These are phyloP conservation scores for Dactylella cylindrospora DNA, from an alignment of 2,329 filamentous ascomycete species.

Conservation along the genomic window DNA sequence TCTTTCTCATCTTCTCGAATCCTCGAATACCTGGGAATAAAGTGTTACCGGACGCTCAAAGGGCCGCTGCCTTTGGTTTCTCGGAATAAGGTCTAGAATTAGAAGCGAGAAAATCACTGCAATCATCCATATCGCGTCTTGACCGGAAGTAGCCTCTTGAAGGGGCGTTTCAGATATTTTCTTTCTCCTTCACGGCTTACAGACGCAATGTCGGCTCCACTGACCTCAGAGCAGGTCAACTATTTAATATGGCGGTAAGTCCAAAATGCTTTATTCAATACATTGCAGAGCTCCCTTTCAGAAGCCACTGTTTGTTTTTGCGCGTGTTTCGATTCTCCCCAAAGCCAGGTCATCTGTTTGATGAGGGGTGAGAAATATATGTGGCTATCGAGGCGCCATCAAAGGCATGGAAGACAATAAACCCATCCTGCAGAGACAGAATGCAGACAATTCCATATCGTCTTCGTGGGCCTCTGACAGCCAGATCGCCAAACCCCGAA, in stretches of 20 bases:
- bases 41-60: too few species aligned
- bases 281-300: slow-evolving; percentile 13
- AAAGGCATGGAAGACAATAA: too few species aligned
- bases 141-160: slow-evolving; percentile 38
- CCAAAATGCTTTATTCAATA: neutral
- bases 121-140: slow-evolving; percentile 40
- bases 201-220: slow-evolving; percentile 38
- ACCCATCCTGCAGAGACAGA: too few species aligned
- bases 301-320: slow-evolving; percentile 1
- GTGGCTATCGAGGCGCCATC: too few species aligned
- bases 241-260: slow-evolving; percentile 44
- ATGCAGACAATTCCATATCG: slow-evolving; percentile 33
- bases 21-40: too few species aligned
- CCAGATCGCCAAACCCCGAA: slow-evolving; percentile 38
- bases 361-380: too few species aligned
- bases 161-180: slow-evolving; percentile 39
- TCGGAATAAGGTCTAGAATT: too few species aligned
- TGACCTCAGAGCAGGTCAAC: slow-evolving; percentile 45
- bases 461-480: slow-evolving; percentile 31
- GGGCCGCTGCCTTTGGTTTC: too few species aligned
- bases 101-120: too few species aligned
- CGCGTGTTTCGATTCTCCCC: slow-evolving; percentile 16
- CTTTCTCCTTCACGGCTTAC: slow-evolving; percentile 23
- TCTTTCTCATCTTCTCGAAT: too few species aligned
- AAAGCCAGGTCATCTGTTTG: too few species aligned